Evolutionary conservation across 371 early-diverging fungal genomes (phyloP), one percentile per base, ranked within the genome.

Genomic region (Lichtheimia ramosa): DNA sequence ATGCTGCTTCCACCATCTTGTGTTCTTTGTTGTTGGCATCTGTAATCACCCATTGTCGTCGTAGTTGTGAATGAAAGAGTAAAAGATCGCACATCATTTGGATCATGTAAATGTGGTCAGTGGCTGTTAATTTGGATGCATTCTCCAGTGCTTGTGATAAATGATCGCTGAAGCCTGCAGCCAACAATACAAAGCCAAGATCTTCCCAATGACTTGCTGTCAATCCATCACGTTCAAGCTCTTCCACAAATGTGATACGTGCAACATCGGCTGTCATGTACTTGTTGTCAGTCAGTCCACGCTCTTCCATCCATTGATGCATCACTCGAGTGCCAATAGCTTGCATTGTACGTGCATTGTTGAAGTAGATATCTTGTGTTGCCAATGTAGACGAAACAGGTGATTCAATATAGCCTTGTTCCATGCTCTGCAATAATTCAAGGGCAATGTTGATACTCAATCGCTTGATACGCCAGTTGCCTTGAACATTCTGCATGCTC

Each of bases 391-490:
- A 4, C 1, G 27, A 51, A 20, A 34, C 16, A 14, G 56, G 42
- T 5, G 43, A 6, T 24, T 55, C 56, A 24, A 55, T 55, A 6
- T 42, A 43, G 10, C 56, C 56, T 20, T 41, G 23, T 55, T 55
- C 56, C 56, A 55, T 55, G 7, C n/a, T 20, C 21, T 20, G 16
- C 25, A 55, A 41, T 7, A 58, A 21, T 23, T 50, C 39, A 0
- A 13, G 21, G 0, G 58, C 43, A 12, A 58, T 18, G 43, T 51
- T 50, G 2, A 63, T 68, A 6, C 68, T 61, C 21, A 77, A 27
- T 41, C 68, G 64, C 25, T 72, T 69, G 4, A 70, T 53, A 3
- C 70, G 63, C 79, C 79, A 79, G 25, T 79, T 74, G 12, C 76
- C 71, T 51, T 79, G 76, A 1, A 65, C 72, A 39, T 79, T 75